A percentile compares a stretch with the other conserved stretches of the same genome.
These are phyloP conservation scores for Auriscalpium orientale DNA, from an alignment of 768 basidiomycete genomes.

Conservation along the genomic window DNA sequence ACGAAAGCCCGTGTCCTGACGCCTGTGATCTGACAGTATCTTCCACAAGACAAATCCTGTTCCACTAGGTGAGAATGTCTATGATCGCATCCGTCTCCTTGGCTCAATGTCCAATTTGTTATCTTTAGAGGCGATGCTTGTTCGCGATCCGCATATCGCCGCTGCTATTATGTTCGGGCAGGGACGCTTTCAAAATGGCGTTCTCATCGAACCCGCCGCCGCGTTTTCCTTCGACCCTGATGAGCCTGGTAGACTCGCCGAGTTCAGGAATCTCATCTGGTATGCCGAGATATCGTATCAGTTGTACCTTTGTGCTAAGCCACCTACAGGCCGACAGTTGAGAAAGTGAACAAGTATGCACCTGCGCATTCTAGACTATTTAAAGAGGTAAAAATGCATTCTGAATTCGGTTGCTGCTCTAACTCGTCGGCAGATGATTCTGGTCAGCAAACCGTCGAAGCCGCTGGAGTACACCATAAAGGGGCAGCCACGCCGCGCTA, in stretches of 20 bases:
- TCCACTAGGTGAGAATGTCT: background rate
- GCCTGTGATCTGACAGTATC: constrained; percentile 20
- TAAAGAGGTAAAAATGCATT: constrained; percentile 33
- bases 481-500: constrained; percentile 37
- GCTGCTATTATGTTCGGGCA: background rate
- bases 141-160: background rate
- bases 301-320: too few species aligned
- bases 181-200: background rate
- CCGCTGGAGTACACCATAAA: constrained; percentile 40
- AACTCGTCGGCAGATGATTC: constrained; percentile 32
- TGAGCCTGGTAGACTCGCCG: background rate
- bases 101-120: background rate
- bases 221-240: background rate
- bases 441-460: constrained; percentile 33
- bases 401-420: background rate
- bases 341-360: constrained; percentile 33
- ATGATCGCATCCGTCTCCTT: background rate
- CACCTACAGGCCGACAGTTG: constrained; percentile 27
- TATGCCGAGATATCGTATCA: background rate
- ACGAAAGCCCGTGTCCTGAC: constrained; percentile 16
- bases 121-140: background rate
- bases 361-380: constrained; percentile 39
- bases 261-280: background rate
- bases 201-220: background rate
- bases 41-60: constrained; percentile 10